Percentiles rank a stretch among this genome's conserved stretches.
Evolutionary conservation across 768 basidiomycete species (phyloP).

Genomic region (Mycena olivaceomarginata): DNA sequence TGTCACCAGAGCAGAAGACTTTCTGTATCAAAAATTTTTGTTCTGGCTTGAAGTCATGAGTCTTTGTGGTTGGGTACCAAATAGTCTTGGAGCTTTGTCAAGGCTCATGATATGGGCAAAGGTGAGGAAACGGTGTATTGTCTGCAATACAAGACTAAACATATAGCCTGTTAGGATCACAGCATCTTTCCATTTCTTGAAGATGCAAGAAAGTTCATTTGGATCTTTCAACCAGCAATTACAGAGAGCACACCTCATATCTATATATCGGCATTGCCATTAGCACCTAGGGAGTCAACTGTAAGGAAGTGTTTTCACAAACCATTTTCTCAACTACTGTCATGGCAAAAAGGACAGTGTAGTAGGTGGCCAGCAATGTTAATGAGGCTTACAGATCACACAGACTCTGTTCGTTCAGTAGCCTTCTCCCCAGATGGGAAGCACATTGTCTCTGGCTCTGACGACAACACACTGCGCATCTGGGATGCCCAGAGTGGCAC

Average conservation of each 20-base stretch:
- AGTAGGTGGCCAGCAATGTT: neutral
- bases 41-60: constrained; percentile 30
- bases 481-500: too few relatives aligned
- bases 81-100: neutral
- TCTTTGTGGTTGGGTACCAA: neutral
- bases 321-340: neutral
- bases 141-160: neutral
- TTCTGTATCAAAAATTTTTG: constrained; percentile 27
- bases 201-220: constrained; percentile 14
- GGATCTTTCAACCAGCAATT: neutral
- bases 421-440: constrained; percentile 15
- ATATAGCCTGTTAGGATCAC: neutral
- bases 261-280: constrained; percentile 14
- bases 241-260: constrained; percentile 16
- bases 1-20: neutral
- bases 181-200: neutral
- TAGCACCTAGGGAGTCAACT: constrained; percentile 4
- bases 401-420: neutral
- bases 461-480: too few relatives aligned
- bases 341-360: neutral
- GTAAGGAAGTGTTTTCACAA: neutral
- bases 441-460: neutral
- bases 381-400: neutral
- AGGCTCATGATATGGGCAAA: neutral
- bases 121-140: neutral